Percentiles rank a stretch among this genome's conserved stretches.
These are phyloP conservation scores for Paratinospora sagittata DNA, from an alignment of 164 flowering plant species.

Conservation along the genomic window DNA sequence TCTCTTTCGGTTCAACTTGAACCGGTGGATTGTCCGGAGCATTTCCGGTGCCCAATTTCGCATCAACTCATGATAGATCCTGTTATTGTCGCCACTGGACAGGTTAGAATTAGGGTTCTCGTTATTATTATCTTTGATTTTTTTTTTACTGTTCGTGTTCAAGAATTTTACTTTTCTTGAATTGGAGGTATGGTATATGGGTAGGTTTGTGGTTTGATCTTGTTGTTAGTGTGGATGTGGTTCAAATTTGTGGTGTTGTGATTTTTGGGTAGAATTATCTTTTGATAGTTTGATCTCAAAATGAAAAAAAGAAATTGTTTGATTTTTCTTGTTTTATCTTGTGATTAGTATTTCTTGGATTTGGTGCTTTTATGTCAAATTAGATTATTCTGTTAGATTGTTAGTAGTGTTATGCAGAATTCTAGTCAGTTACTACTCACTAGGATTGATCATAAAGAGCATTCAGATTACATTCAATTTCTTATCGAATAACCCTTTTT, in stretches of 20 bases:
- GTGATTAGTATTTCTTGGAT: not conserved
- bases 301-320: not conserved
- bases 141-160: not conserved
- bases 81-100: slow-evolving; percentile 59
- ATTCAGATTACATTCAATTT: not conserved
- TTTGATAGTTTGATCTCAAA: not conserved
- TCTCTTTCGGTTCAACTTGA: slow-evolving; percentile 27
- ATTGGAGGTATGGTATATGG: no score
- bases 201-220: no score
- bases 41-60: slow-evolving; percentile 61
- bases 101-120: slow-evolving; percentile 36
- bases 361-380: not conserved
- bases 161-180: no score
- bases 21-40: slow-evolving; percentile 30
- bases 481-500: not conserved
- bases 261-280: not conserved
- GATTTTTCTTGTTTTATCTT: not conserved
- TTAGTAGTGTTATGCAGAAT: not conserved
- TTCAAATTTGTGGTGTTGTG: not conserved
- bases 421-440: not conserved
- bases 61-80: slow-evolving; percentile 67
- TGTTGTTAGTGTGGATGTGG: no score
- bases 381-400: not conserved
- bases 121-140: not conserved
- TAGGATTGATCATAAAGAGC: not conserved